Evolutionary conservation across 1,284 basidiomycete genomes (phyloP).

Genomic region (Cutaneotrichosporon sp.): DNA sequence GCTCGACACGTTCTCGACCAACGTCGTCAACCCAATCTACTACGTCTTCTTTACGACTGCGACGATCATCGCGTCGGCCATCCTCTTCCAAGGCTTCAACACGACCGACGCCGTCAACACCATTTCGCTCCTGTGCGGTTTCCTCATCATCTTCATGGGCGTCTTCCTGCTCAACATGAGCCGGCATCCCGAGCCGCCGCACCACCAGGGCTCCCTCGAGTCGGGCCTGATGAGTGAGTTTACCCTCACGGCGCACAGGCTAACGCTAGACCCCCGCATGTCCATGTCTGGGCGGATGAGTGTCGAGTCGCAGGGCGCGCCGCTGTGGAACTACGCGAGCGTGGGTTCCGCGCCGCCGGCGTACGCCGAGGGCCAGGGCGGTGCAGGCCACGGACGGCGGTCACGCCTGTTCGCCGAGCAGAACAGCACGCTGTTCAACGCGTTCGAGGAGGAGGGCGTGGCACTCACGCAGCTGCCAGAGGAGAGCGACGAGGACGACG

Average conservation of each 20-base stretch:
- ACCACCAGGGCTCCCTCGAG: slow-evolving; percentile 55
- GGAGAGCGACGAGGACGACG: slow-evolving; percentile 43
- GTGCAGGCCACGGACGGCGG: slow-evolving; percentile 50
- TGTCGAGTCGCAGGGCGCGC: slow-evolving; percentile 39
- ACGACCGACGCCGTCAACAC: slow-evolving; percentile 76
- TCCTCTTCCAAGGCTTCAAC: slow-evolving; percentile 96
- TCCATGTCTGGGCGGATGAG: slow-evolving; percentile 48
- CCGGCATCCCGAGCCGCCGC: slow-evolving; percentile 58
- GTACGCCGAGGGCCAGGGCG: slow-evolving; percentile 42
- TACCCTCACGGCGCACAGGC: not conserved
- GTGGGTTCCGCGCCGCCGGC: slow-evolving; percentile 31
- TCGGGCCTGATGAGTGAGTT: slow-evolving; percentile 67
- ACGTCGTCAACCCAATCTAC: slow-evolving; percentile 98
- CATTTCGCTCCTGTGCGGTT: slow-evolving; percentile 77
- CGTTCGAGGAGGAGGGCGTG: slow-evolving; percentile 46
- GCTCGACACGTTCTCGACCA: slow-evolving; percentile 93
- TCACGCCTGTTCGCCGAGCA: slow-evolving; percentile 60
- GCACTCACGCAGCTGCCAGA: slow-evolving; percentile 45
- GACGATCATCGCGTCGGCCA: slow-evolving; percentile 89
- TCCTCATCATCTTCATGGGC: slow-evolving; percentile 84
- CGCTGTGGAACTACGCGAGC: slow-evolving; percentile 35
- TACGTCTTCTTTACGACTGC: slow-evolving; percentile 98
- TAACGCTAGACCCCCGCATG: slow-evolving; percentile 46
- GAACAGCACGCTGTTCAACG: slow-evolving; percentile 46
- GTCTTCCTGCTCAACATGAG: slow-evolving; percentile 86